These are phyloP conservation scores for Xerocomellus intermedius DNA, from an alignment of 768 basidiomycete genomes.

Conservation along the genomic window DNA sequence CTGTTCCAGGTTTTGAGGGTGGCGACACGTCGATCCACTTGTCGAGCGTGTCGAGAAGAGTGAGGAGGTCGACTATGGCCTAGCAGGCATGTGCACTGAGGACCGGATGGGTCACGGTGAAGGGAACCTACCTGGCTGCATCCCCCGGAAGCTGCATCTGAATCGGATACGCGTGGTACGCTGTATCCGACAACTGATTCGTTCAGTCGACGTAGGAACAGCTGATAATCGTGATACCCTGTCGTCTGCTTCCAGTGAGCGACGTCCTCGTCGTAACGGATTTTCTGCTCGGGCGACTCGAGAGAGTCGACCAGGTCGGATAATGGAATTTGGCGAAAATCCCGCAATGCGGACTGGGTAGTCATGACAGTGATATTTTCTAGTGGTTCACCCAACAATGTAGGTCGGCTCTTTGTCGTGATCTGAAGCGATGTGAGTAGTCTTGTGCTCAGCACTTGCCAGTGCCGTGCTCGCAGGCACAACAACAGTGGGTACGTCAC, in stretches of 20 bases:
- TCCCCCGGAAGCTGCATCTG: background rate
- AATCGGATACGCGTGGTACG: slow-evolving; percentile 40
- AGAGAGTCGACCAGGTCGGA: slow-evolving; percentile 15
- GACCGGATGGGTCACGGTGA: background rate
- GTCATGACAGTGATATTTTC: slow-evolving; percentile 9
- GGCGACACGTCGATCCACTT: slow-evolving; percentile 83
- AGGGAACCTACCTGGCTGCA: slow-evolving; percentile 21
- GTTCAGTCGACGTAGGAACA: slow-evolving; percentile 75
- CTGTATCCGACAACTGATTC: slow-evolving; percentile 70
- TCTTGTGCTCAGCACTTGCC: too few relatives aligned
- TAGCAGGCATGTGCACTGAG: slow-evolving; percentile 23
- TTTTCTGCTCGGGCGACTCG: slow-evolving; percentile 48
- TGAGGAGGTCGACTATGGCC: slow-evolving; percentile 49
- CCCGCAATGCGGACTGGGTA: slow-evolving; percentile 15
- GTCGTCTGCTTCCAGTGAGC: slow-evolving; percentile 65
- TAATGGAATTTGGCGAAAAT: slow-evolving; percentile 33
- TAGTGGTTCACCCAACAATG: background rate
- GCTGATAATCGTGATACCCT: slow-evolving; percentile 70
- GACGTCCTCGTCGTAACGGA: slow-evolving; percentile 72
- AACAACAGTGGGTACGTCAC: slow-evolving; percentile 15
- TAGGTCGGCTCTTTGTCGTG: background rate
- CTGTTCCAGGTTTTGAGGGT: slow-evolving; percentile 47
- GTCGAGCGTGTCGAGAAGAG: slow-evolving; percentile 64
- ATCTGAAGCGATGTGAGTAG: background rate
- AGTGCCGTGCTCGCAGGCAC: background rate